phyloP scores from a whole-genome alignment of 257 asterid species.

The Perilla frutescens region DNA sequence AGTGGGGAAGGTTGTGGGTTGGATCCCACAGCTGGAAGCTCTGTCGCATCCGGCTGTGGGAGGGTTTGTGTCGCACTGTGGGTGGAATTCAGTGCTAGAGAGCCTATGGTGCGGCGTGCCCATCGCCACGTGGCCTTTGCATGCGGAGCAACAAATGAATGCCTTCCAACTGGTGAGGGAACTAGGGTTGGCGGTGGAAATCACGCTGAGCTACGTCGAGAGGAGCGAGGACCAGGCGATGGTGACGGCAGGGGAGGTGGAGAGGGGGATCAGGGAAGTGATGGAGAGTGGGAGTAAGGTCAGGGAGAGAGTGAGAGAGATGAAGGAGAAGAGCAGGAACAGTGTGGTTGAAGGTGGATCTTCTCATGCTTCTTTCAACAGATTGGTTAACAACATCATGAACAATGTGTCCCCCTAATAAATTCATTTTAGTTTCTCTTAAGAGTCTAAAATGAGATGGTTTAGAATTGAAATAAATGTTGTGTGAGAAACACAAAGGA shows the following conservation, averaged over 20 bases:
- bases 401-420: background rate
- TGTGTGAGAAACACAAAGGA: too few relatives aligned
- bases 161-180: conserved; percentile 67
- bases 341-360: conserved; percentile 56
- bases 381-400: conserved; percentile 37
- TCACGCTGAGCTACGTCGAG: conserved; percentile 46
- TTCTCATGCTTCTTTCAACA: conserved; percentile 42
- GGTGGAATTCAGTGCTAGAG: conserved; percentile 73
- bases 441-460: too few relatives aligned
- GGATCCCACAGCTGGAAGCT: conserved; percentile 60
- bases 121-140: conserved; percentile 66
- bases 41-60: conserved; percentile 54
- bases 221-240: conserved; percentile 27
- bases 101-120: conserved; percentile 71
- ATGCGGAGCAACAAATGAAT: conserved; percentile 64
- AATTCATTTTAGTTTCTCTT: too few relatives aligned
- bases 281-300: conserved; percentile 48
- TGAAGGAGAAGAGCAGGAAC: conserved; percentile 49
- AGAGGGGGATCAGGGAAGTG: conserved; percentile 47
- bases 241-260: conserved; percentile 44
- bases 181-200: conserved; percentile 51
- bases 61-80: conserved; percentile 73
- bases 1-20: conserved; percentile 59
- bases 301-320: conserved; percentile 42
- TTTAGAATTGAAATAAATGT: too few relatives aligned